Evolutionary conservation across 2,329 filamentous ascomycete species (phyloP).

Genomic region (Sarocladiaceae sp.): DNA sequence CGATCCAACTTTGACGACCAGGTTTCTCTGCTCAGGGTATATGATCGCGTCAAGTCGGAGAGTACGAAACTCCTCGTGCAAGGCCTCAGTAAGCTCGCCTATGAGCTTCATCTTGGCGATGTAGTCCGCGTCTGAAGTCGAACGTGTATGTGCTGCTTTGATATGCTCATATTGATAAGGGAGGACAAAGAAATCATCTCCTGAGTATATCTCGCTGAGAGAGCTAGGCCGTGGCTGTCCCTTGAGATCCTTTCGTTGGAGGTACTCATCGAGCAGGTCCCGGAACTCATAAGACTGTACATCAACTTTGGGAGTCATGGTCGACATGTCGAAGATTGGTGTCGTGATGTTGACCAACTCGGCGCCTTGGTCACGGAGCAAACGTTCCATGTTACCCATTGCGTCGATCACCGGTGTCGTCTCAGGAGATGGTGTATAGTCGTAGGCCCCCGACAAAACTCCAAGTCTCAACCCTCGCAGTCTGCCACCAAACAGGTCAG

Average conservation of each 20-base stretch:
- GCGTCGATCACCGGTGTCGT: constrained; percentile 52
- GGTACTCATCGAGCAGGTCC: constrained; percentile 50
- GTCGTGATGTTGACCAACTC: constrained; percentile 45
- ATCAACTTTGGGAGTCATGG: constrained; percentile 45
- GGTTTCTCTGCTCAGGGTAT: constrained; percentile 12
- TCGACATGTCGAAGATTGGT: constrained; percentile 45
- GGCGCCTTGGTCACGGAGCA: constrained; percentile 35
- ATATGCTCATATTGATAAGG: constrained; percentile 54
- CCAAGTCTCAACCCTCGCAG: constrained; percentile 6
- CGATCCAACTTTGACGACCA: constrained; percentile 11
- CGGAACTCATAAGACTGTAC: constrained; percentile 59
- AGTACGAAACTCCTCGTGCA: constrained; percentile 6
- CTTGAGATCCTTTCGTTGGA: constrained; percentile 37
- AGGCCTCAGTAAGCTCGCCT: background rate
- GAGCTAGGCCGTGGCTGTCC: constrained; percentile 36
- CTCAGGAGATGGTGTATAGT: constrained; percentile 45
- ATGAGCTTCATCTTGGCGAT: background rate
- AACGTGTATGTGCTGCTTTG: constrained; percentile 44
- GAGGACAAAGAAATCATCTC: constrained; percentile 54
- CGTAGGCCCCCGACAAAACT: constrained; percentile 48
- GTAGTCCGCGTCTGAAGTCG: constrained; percentile 30
- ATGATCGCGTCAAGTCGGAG: constrained; percentile 10
- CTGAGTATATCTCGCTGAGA: constrained; percentile 45
- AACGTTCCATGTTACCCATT: constrained; percentile 38
- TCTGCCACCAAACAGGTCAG: constrained; percentile 3